Percentiles rank a stretch among this genome's conserved stretches.
Evolutionary conservation across 768 basidiomycete genomes (phyloP).

Genomic region (Lentinula sp.): DNA sequence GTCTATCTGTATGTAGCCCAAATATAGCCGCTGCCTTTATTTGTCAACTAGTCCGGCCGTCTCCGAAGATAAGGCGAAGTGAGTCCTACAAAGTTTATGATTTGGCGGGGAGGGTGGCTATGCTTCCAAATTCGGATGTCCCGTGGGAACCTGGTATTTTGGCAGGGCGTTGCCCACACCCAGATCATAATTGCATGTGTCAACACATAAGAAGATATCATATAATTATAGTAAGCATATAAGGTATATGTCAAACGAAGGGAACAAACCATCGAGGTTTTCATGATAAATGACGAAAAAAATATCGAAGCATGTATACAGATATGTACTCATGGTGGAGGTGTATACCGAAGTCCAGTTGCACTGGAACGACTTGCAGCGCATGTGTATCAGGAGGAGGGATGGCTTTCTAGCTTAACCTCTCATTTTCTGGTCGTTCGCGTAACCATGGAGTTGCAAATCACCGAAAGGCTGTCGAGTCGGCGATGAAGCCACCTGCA

Average conservation of each 20-base stretch:
- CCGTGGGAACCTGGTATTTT: too few species aligned
- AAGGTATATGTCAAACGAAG: neutral
- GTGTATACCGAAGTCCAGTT: neutral
- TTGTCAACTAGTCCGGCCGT: too few species aligned
- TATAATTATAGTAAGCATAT: neutral
- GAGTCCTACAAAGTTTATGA: too few species aligned
- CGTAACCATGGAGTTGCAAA: neutral
- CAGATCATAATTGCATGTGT: neutral
- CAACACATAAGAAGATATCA: neutral
- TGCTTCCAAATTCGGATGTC: too few species aligned
- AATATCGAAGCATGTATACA: neutral
- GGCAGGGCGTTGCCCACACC: too few species aligned
- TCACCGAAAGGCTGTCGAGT: conserved; percentile 1
- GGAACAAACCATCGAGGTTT: neutral
- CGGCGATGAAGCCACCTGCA: neutral
- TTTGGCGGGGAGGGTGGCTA: too few species aligned
- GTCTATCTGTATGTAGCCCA: too few species aligned
- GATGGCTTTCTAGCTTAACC: neutral
- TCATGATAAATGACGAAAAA: neutral
- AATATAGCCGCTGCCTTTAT: too few species aligned
- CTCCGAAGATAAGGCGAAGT: too few species aligned
- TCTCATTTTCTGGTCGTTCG: neutral
- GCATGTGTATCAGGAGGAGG: neutral
- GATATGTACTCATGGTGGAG: neutral
- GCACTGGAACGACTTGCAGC: neutral